Evolutionary conservation across 345 rosid genomes (phyloP), one percentile per base, ranked within the genome.

Genomic region (Fremontodendron californicum): DNA sequence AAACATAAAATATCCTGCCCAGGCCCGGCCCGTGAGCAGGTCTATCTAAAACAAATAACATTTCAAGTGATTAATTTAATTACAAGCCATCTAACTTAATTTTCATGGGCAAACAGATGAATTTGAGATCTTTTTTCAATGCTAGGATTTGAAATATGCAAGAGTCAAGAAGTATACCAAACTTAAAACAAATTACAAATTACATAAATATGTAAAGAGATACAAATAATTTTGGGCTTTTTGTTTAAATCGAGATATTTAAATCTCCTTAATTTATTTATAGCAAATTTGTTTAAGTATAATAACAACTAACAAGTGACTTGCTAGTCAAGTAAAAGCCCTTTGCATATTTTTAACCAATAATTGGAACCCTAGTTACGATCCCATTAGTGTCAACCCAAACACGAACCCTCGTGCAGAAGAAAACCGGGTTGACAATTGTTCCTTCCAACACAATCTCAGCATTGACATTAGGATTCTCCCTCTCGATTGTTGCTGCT

Each of bases 381-480:
- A 75, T 21, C 19, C 66, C 55, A 60, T 67, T 2, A 11, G 25
- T 46, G 19, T 74, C 13, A 35, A 79, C 78, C 75, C 40, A 57
- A 31, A 79, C 82, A 13, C 71, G 42, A 45, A 79, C 82, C 78
- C 82, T 75, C 2, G 37, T 46, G 42, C 75, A 74, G 0, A 10
- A 0, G 43, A 40, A 43, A 7, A 67, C 60, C 0, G 13, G 0
- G 33, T 9, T 9, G 1, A 57, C 62, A 0, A 31, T 0, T 2
- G 75, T 10, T 58, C 75, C 75, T 6, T 75, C 71, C 31, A 42
- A 21, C 37, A 74, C 48, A 10, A 79, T 58, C 18, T 4, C 6
- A 45, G 82, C 78, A 23, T 43, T 5, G 0, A 79, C 78, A 9
- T 40, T 8, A 13, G 71, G 61, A 23, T 79, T 75, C 25, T 79